Evolutionary conservation across 176 grass and related monocot genomes (phyloP).

Genomic region (Dendrocalamus sinicus): DNA sequence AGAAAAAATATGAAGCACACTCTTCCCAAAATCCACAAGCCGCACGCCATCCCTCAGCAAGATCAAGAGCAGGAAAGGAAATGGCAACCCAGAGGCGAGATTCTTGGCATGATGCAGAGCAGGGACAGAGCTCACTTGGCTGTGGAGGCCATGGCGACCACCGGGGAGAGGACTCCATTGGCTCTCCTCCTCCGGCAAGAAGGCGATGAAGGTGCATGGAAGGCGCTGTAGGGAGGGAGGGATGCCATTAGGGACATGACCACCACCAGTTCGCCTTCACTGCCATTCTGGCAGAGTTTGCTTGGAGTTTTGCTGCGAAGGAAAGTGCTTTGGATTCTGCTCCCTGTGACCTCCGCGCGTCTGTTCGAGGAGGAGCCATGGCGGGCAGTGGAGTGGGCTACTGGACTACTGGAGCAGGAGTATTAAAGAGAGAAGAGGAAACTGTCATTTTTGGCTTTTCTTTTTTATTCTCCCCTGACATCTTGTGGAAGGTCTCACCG

Average conservation of each 20-base stretch:
- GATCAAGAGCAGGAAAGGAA: not conserved
- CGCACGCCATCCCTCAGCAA: not conserved
- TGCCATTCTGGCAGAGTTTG: not conserved
- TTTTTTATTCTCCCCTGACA: not conserved
- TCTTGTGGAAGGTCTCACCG: not conserved
- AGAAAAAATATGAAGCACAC: too few relatives aligned
- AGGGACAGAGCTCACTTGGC: conserved; percentile 34
- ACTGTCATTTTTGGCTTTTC: not conserved
- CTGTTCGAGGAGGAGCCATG: not conserved
- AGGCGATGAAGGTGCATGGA: not conserved
- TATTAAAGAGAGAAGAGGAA: not conserved
- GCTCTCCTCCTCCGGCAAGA: not conserved
- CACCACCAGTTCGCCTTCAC: not conserved
- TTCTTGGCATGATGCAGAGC: not conserved
- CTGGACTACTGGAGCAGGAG: conserved; percentile 5
- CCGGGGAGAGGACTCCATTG: not conserved
- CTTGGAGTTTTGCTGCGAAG: not conserved
- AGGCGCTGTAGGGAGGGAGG: not conserved
- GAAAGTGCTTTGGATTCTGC: not conserved
- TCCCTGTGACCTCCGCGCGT: not conserved
- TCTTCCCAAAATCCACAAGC: not conserved
- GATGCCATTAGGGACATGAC: conserved; percentile 32
- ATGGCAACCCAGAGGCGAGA: not conserved
- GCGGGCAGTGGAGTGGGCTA: not conserved
- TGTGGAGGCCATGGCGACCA: conserved; percentile 50